Evolutionary conservation across 306 rosid genomes (phyloP), one percentile per base, ranked within the genome.

Genomic region (Canavalia gladiata): DNA sequence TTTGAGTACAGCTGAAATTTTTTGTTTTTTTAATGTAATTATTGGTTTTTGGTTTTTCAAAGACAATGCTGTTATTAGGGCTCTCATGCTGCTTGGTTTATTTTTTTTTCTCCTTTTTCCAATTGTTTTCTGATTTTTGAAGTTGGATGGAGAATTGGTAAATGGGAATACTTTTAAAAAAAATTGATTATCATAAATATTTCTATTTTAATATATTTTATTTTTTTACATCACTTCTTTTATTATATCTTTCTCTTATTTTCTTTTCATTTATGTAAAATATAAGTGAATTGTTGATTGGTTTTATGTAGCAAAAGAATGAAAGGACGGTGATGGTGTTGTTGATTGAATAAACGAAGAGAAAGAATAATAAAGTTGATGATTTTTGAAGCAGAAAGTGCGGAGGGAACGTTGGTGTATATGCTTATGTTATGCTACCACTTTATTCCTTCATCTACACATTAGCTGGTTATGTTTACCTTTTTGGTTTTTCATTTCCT

Each of bases 371-470:
- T 74, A 74, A 85, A 83, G 79, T 50, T 57, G 39, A 49, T 39
- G 31, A 1, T 47, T 75, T 84, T 75, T 79, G 82, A 6, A 64
- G 60, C 6, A n/a, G 72, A 79, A 79, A 79, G 80, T 56, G 76
- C 6, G 2, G 59, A 33, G 51, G 70, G 13, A 66, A 65, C 11
- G 47, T 54, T 64, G 72, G 65, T 28, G 79, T 13, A 81, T 63
- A 85, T 81, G 79, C 79, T 50, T 34, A 65, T 65, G 79, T 50
- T 34, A 65, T 65, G 79, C 51, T 54, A 3, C 37, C 49, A 45
- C 87, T 85, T 85, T 85, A 87, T 87, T 72, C 88, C 63, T 57
- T 65, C 45, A 47, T 51, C 13, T 67, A 18, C 68, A 79, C 6
- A 46, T 25, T 72, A 72, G 73, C 76, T 79, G 73, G 54, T 66